Evolutionary conservation across 2,329 filamentous ascomycete genomes (phyloP), one percentile per base, ranked within the genome.

Genomic region (Monilinia polystroma): DNA sequence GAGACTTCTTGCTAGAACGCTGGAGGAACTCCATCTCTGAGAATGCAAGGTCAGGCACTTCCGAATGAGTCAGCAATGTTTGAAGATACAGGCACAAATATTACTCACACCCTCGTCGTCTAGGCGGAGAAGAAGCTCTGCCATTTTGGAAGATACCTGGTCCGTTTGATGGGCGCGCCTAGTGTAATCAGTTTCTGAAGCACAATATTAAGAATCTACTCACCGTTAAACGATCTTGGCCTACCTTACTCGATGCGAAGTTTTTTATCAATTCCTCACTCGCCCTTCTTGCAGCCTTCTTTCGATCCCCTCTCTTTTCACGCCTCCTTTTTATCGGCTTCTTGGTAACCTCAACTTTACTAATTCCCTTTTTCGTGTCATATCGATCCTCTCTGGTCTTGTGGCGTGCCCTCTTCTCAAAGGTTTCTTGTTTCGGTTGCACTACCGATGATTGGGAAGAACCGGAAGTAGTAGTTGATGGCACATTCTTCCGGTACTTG

Each of bases 341-440:
- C 70, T 76, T 26, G 16, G 14, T 41, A 23, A 45, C 49, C 63
- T 67, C 47, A 64, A 20, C 29, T 38, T 64, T 73, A 56, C 68
- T 72, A 52, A 70, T 71, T 76, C 47, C 76, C 67, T 73, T 49
- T 69, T 79, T 79, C 14, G 79, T 79, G 38, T 86, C 81, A 72
- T 89, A 89, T 45, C 81, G 83, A 71, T 85, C 82, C 32, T 80
- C 77, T 62, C 80, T 82, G 20, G 85, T 88, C 75, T 84, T 90
- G 69, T 82, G 78, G 43, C 87, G 81, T 23, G 81, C 76, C 56
- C 79, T 79, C 71, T 81, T 86, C 65, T 84, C 80, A 58, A 75
- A 77, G 10, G 65, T 70, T 56, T 71, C 71, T 38, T 68, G 59
- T 16, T 66, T n/a, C 53, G n/a, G 32, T 29, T 45, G 41, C 16